phyloP scores from a whole-genome alignment of 2,329 filamentous ascomycete genomes.

The Biscogniauxia mediterranea region DNA sequence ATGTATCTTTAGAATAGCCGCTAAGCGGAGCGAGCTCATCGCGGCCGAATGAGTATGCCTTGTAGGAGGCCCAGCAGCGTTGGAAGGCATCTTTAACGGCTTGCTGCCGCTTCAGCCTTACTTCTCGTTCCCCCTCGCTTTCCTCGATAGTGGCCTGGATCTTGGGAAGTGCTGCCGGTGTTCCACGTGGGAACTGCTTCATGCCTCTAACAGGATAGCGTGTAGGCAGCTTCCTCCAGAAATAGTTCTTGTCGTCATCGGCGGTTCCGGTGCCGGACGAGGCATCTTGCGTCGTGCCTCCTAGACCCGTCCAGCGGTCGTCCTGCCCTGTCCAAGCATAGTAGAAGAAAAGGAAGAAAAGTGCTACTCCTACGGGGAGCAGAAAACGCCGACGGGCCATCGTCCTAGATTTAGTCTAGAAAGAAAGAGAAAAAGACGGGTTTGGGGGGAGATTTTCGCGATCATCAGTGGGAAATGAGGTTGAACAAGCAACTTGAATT shows the following conservation, averaged over 20 bases:
- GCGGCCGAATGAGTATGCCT: slow-evolving; percentile 39
- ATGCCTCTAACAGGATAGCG: slow-evolving; percentile 24
- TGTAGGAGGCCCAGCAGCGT: slow-evolving; percentile 39
- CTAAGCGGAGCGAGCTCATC: slow-evolving; percentile 43
- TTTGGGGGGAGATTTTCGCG: background rate
- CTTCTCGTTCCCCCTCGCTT: slow-evolving; percentile 11
- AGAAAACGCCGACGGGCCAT: slow-evolving; percentile 16
- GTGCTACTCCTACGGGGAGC: slow-evolving; percentile 11
- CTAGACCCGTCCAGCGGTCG: slow-evolving; percentile 1
- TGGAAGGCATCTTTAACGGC: slow-evolving; percentile 23
- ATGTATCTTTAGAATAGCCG: slow-evolving; percentile 38
- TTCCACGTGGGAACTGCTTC: slow-evolving; percentile 21
- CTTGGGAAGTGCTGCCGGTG: slow-evolving; percentile 19
- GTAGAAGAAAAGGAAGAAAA: slow-evolving; percentile 14
- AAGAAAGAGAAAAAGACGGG: background rate
- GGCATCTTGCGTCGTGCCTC: slow-evolving; percentile 4
- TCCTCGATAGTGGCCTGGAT: slow-evolving; percentile 24
- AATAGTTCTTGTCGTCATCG: slow-evolving; percentile 25
- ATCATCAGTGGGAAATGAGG: background rate
- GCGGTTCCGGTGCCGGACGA: slow-evolving; percentile 7
- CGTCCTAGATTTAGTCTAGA: background rate
- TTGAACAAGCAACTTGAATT: background rate
- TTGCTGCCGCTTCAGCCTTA: slow-evolving; percentile 18
- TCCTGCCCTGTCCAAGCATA: slow-evolving; percentile 8
- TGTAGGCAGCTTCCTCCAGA: slow-evolving; percentile 26